These are phyloP conservation scores for Adansonia madagascariensis DNA, from an alignment of 441 rosid genomes.

Conservation along the genomic window DNA sequence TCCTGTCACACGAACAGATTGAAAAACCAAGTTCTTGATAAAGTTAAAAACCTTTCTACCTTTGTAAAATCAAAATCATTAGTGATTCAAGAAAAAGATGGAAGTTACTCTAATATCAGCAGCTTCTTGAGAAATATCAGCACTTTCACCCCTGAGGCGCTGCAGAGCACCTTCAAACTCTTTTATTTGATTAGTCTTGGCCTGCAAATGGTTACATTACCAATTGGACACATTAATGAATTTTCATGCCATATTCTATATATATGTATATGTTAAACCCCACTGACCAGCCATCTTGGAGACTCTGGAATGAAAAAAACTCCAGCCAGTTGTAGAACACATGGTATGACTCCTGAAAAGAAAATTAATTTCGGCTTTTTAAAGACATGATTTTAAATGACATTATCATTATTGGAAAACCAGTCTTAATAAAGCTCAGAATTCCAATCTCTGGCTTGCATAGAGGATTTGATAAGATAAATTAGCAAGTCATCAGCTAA, in stretches of 20 bases:
- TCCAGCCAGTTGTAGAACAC: conserved; percentile 51
- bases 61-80: background rate
- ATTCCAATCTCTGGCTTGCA: background rate
- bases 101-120: conserved; percentile 52
- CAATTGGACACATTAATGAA: background rate
- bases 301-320: conserved; percentile 62
- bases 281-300: conserved; percentile 74
- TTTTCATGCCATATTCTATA: background rate
- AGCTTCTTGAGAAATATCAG: conserved; percentile 55
- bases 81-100: background rate
- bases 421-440: background rate
- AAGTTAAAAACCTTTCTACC: background rate
- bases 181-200: conserved; percentile 41
- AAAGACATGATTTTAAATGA: background rate
- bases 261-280: background rate
- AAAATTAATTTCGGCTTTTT: background rate
- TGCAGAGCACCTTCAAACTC: conserved; percentile 53
- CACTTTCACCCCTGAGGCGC: conserved; percentile 50
- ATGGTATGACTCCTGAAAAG: conserved; percentile 50
- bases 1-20: conserved; percentile 23
- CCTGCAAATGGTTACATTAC: conserved; percentile 3
- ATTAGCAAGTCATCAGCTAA: background rate
- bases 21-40: background rate
- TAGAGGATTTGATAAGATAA: background rate
- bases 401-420: background rate